Conservation (phyloP, 2,329 filamentous ascomycete genomes). For the Clonostachys rhizophaga region DNA sequence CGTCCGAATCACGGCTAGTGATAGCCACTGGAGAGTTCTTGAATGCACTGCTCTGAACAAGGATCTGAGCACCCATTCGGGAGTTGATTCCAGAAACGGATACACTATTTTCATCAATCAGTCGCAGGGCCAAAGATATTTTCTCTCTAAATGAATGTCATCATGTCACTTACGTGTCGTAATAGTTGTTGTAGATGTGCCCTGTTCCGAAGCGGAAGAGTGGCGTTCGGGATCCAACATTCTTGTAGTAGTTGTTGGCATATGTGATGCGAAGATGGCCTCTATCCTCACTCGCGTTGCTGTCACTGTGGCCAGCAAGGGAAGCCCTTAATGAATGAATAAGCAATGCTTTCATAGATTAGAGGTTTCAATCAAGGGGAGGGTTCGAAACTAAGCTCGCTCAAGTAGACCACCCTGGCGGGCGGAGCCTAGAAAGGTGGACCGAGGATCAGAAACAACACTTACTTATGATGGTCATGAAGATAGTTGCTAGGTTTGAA, state of each 20-base stretch:
- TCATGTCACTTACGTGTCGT: slow-evolving; percentile 19
- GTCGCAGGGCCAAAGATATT: neutral
- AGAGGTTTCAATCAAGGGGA: too few relatives aligned
- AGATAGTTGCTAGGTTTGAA: slow-evolving; percentile 31
- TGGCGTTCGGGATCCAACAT: slow-evolving; percentile 54
- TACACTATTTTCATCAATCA: slow-evolving; percentile 29
- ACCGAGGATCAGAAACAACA: too few relatives aligned
- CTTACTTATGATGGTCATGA: slow-evolving; percentile 36
- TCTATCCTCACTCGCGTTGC: slow-evolving; percentile 50
- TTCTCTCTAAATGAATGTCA: neutral
- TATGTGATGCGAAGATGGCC: slow-evolving; percentile 54
- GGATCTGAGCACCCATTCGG: slow-evolving; percentile 43
- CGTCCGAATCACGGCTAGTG: slow-evolving; percentile 26
- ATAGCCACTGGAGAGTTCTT: slow-evolving; percentile 24
- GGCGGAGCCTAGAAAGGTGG: too few relatives aligned
- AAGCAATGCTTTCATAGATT: too few relatives aligned
- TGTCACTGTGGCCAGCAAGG: slow-evolving; percentile 55
- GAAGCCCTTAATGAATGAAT: slow-evolving; percentile 38
- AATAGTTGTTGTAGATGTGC: slow-evolving; percentile 40
- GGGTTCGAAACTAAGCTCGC: too few relatives aligned
- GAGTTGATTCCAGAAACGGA: slow-evolving; percentile 44
- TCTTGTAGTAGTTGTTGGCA: slow-evolving; percentile 54
- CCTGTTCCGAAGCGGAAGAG: slow-evolving; percentile 56
- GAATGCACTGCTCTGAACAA: slow-evolving; percentile 48
- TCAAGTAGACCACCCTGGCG: too few relatives aligned